Evolutionary conservation across 306 rosid genomes (phyloP), one percentile per base, ranked within the genome.

Genomic region (Quercus rubra): DNA sequence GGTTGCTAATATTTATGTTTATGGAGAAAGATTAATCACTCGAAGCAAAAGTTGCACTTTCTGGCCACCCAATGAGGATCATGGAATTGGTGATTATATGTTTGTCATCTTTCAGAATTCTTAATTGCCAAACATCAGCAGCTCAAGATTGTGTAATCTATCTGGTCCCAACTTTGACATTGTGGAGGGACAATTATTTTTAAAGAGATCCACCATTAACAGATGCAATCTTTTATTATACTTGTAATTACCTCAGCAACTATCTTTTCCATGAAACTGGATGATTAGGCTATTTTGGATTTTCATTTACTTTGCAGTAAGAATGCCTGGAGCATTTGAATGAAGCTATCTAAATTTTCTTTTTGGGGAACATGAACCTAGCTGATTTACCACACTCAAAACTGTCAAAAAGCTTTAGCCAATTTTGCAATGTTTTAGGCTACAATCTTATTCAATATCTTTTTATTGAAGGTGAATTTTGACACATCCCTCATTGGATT

Each of bases 1-100:
- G 64, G 70, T 71, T 70, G 71, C 83, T 83, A 81, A 78, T 82
- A 80, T 74, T 77, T 81, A 84, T 79, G 69, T 77, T 51, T 57
- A 21, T 51, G 84, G 56, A 51, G 75, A 67, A 71, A 87, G 73
- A 71, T 79, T 71, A 70, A 63, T 79, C 64, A 78, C 73, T 79
- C 77, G 72, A 76, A 87, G 55, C 77, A 67, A 33, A 68, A 75
- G 84, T 33, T 76, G 55, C 78, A 77, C 55, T 66, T 64, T 69
- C 80, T 74, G 79, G 79, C 79, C 73, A 56, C 72, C 69, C 75
- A 75, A 18, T 78, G 41, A 55, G 66, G 63, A 75, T 52, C 15
- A 9, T 35, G 75, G 51, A 70, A 43, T 49, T 46, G 30, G 74
- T 77, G 66, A 35, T 71, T 74, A 35, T 58, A 35, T 67, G 76